Conservation (phyloP, 208 protist species). For the Leishmania amazonensis region DNA sequence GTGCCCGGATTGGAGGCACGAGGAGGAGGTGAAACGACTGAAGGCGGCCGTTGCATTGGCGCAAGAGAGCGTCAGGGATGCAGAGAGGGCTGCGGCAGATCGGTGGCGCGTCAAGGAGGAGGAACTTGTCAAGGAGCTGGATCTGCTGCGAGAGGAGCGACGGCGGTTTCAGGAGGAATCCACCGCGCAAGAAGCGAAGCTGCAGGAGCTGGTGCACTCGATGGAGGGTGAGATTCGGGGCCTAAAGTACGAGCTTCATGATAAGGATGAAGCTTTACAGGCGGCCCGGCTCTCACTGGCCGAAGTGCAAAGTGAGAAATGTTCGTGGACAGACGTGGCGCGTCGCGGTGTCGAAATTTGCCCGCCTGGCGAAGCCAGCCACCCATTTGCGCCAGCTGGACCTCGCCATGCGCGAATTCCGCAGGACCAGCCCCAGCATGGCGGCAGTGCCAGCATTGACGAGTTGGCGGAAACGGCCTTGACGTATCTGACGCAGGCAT, state of each 20-base stretch:
- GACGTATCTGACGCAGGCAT: constrained; percentile 24
- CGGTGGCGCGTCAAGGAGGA: constrained; percentile 59
- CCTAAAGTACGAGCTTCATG: constrained; percentile 15
- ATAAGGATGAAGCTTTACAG: constrained; percentile 24
- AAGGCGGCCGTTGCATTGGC: constrained; percentile 32
- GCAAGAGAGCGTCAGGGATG: constrained; percentile 18
- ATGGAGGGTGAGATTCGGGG: constrained; percentile 42
- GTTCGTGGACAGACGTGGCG: neutral
- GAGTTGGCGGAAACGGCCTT: constrained; percentile 29
- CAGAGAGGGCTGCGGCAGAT: constrained; percentile 25
- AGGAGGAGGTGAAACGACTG: constrained; percentile 68
- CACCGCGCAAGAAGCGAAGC: constrained; percentile 31
- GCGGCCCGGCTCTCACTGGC: constrained; percentile 14
- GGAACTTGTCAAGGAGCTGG: constrained; percentile 61
- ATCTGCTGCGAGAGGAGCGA: constrained; percentile 61
- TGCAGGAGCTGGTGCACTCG: constrained; percentile 33
- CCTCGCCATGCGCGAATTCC: neutral
- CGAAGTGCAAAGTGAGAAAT: neutral
- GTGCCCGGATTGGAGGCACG: constrained; percentile 27
- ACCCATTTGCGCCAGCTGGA: neutral
- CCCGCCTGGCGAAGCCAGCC: neutral
- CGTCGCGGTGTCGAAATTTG: neutral
- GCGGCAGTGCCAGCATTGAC: constrained; percentile 20
- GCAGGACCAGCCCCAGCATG: neutral
- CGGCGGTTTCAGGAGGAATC: constrained; percentile 31